Evolutionary conservation across 768 basidiomycete genomes (phyloP), one percentile per base, ranked within the genome.

Genomic region (Hygrophorus pudorinus): DNA sequence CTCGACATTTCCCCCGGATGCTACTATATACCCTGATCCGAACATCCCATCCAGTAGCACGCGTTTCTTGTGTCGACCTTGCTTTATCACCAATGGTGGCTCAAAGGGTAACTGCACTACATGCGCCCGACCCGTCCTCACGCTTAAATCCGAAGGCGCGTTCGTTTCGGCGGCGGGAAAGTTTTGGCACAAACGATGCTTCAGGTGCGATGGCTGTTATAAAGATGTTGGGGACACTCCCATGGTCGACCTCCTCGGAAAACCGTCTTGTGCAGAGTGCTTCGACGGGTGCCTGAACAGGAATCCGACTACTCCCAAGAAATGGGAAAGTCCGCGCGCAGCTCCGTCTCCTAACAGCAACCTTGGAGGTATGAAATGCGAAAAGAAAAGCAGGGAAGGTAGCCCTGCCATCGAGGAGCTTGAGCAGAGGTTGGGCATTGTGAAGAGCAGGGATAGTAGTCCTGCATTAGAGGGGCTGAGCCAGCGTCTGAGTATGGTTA

Each of bases 1-100:
- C 12, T 59, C 68, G 0, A 65, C 70, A 8, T 91, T 90, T 55
- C 74, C 78, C 29, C 86, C 87, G 2, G 87, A 91, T 58, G 76
- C 83, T 16, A 91, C 88, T 24, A 86, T 91, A 48, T 91, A 87
- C 55, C 88, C 88, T 1, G 81, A 88, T 53, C 82, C 81, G 31
- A 58, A 59, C 42, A 52, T 56, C 44, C 57, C 56, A 38, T 55
- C 52, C n/a, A 48, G 61, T 4, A 56, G 54, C 39, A 56, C 60
- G 8, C 72, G 75, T 2, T 90, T 86, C 59, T 64, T 89, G 12
- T 91, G 88, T 59, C 75, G 77, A 20, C 62, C 74, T 17, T 91
- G 88, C 58, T 91, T 86, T 55, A 66, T 71, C 17, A 49, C 58
- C 24, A 79, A 80, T 46, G 87, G 87, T 21, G 87, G 87, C 27